Evolutionary conservation across 2,329 filamentous ascomycete species (phyloP), one percentile per base, ranked within the genome.

Genomic region (Neospermospora avenae): DNA sequence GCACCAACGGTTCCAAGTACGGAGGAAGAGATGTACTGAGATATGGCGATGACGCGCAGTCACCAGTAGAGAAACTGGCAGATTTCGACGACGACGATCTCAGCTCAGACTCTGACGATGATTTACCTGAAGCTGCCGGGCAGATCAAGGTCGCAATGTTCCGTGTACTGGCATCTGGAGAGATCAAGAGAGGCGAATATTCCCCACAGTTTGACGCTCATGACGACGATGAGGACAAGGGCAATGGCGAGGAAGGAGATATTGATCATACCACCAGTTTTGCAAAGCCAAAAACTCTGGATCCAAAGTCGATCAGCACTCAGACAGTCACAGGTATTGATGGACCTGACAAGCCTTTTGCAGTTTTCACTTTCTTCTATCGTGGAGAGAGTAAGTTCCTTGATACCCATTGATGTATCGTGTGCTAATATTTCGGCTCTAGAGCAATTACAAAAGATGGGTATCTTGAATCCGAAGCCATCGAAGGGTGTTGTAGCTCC

Each of bases 241-340:
- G 77, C 49, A 80, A 83, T 60, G 75, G 72, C 54, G 80, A 89
- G 62, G 90, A 93, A 68, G 89, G 86, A 42, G 91, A 96, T 70
- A 84, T 97, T 59, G 95, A 98, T 76, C 95, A 99, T 74, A 98
- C 95, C 1, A 98, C 95, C 7, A 96, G 93, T 73, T 98, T 98
- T 75, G 93, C 93, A 10, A 96, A 97, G 77, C 93, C 93, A 14
- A 98, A 97, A 81, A 89, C 91, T 1, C 81, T 97, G 56, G 96
- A 98, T 77, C 93, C 93, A 0, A 97, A 97, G 77, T 92, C 91
- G 2, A 99, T 99, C 72, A 98, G 93, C 72, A 99, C 95, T 2
- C 95, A 99, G 77, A 99, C 95, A 0, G 95, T 99, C n/a, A 98
- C 95, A 8, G 95, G 93, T 18, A 96, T 98, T 64, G 95, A 99